Evolutionary conservation across 305 asterid genomes (phyloP), one percentile per base, ranked within the genome.

Genomic region (Stenogyne calaminthoides): DNA sequence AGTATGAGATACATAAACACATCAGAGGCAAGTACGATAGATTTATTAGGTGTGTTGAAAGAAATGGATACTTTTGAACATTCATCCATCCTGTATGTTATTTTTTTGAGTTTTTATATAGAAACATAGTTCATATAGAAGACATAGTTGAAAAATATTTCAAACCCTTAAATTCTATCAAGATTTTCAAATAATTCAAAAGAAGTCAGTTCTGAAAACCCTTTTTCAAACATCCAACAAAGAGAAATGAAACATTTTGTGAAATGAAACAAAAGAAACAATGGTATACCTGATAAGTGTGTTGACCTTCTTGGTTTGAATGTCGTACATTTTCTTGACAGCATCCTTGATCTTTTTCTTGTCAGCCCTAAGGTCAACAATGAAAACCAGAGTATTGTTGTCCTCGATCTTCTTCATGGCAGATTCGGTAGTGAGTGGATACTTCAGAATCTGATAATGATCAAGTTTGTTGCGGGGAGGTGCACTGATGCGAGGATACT

Each of bases 351-450:
- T 86, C 69, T 87, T 86, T 82, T 89, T 87, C 84, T 87, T 89
- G 75, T 87, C 89, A 65, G 90, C 92, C 64, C 88, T 85, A 37
- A 87, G 84, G 77, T 88, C 93, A 73, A 89, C 96, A 52, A 89
- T 84, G 85, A 89, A 89, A 56, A 89, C 89, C 49, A 89, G 75
- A 55, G 96, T 89, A 63, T 89, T 87, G 81, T 89, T 89, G 74
- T 87, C 96, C 76, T 89, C 91, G 15, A 87, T 89, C 70, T 87
- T 89, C 71, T 89, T 89, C 96, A 89, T 89, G 19, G 93, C 91
- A 15, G 93, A 86, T 72, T 88, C 91, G 1, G 96, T 89, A 39
- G 96, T 89, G 68, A 89, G 82, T 0, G 95, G 95, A 54, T 85
- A 89, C 61, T 89, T 87, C 37, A 89, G 71, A 27, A 89, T 87